These are phyloP conservation scores for Leptomonas pyrrhocoris DNA, from an alignment of 208 protist species.

Conservation along the genomic window DNA sequence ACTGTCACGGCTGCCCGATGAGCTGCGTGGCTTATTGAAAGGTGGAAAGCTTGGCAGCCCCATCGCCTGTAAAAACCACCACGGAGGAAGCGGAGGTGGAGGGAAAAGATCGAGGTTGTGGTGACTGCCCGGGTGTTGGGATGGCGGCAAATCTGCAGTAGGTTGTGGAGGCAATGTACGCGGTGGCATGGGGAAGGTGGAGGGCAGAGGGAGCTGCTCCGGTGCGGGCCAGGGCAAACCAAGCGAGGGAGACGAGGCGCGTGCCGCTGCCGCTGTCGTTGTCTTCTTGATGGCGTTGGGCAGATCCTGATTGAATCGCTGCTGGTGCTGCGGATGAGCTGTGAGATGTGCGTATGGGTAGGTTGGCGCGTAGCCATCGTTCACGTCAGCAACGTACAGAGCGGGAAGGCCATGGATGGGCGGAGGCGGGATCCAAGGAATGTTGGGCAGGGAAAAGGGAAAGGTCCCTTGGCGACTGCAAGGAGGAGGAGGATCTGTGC, in stretches of 20 bases:
- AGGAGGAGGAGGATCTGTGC: no score
- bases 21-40: background rate
- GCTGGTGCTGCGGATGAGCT: no score
- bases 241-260: background rate
- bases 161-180: background rate
- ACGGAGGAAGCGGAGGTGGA: constrained; percentile 28
- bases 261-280: background rate
- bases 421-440: constrained; percentile 46
- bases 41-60: background rate
- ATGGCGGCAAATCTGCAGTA: no score
- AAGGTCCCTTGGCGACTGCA: background rate
- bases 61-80: constrained; percentile 20
- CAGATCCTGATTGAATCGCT: no score
- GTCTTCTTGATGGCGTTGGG: background rate
- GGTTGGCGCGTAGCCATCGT: no score
- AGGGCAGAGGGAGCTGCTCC: constrained; percentile 66
- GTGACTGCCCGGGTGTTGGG: background rate
- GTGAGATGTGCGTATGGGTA: no score
- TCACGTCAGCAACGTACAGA: no score
- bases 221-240: constrained; percentile 51
- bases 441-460: constrained; percentile 14
- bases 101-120: constrained; percentile 1
- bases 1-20: constrained; percentile 7
- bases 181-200: constrained; percentile 63
- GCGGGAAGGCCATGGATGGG: constrained; percentile 20